phyloP scores from a whole-genome alignment of 805 yeast species.

The Wickerhamomyces canadensis region DNA sequence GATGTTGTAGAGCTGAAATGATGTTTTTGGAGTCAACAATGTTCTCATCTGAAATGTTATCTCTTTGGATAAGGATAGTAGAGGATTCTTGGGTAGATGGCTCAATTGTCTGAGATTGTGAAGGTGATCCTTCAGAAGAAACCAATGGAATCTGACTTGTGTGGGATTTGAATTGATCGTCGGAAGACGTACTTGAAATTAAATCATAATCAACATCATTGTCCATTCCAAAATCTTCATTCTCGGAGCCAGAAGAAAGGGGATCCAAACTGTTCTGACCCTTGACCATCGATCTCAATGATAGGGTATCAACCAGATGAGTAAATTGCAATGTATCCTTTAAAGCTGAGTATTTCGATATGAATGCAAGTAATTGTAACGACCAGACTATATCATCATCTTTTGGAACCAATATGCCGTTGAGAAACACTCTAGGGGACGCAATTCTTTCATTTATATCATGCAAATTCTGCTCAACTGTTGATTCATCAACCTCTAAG shows the following conservation, averaged over 20 bases:
- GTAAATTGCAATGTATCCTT: conserved; percentile 71
- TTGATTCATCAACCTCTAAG: conserved; percentile 7
- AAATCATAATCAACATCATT: conserved; percentile 1
- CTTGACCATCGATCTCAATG: conserved; percentile 35
- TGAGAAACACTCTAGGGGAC: conserved; percentile 47
- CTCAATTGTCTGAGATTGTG: conserved; percentile 2
- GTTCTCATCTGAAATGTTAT: conserved; percentile 1
- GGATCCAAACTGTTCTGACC: neutral
- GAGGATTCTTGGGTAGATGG: conserved; percentile 8
- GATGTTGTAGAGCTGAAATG: neutral
- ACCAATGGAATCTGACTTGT: neutral
- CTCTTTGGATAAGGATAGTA: neutral
- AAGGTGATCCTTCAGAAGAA: neutral
- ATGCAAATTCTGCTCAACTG: conserved; percentile 11
- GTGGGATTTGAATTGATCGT: conserved; percentile 1
- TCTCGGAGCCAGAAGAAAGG: conserved; percentile 4
- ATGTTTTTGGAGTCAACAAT: neutral
- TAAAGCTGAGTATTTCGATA: conserved; percentile 82
- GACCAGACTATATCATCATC: conserved; percentile 96
- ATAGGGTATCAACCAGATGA: conserved; percentile 66
- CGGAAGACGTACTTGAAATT: neutral
- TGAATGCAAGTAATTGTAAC: conserved; percentile 83
- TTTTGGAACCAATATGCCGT: conserved; percentile 80
- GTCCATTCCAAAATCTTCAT: conserved; percentile 22
- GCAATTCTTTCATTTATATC: conserved; percentile 24